phyloP scores from a whole-genome alignment of 2,329 filamentous ascomycete genomes.

The Ceratocystis variospora region DNA sequence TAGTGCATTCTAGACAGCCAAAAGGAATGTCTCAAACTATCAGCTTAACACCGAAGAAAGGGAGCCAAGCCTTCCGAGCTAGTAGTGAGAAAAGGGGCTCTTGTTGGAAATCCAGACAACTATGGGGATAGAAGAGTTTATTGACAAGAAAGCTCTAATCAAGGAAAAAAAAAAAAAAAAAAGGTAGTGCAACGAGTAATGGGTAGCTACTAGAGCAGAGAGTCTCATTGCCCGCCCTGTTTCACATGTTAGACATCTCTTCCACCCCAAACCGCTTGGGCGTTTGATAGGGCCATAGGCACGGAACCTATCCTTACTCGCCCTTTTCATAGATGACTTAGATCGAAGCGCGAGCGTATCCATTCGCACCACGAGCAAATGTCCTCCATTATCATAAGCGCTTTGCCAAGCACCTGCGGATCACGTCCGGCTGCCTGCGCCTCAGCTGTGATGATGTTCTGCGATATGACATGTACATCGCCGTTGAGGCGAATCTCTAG shows the following conservation, averaged over 20 bases:
- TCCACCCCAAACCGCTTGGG: too few species aligned
- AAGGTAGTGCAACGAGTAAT: too few species aligned
- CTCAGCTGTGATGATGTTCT: slow-evolving; percentile 36
- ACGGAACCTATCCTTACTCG: background rate
- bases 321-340: slow-evolving; percentile 5
- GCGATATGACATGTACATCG: slow-evolving; percentile 42
- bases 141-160: too few species aligned
- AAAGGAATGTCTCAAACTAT: background rate
- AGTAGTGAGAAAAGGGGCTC: background rate
- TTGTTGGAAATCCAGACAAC: too few species aligned
- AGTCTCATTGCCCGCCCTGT: too few species aligned
- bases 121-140: too few species aligned
- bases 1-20: background rate
- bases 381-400: slow-evolving; percentile 38
- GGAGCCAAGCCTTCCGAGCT: background rate
- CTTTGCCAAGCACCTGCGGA: slow-evolving; percentile 31
- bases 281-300: too few species aligned
- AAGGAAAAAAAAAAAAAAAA: too few species aligned
- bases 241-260: too few species aligned
- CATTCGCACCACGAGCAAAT: slow-evolving; percentile 41
- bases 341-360: slow-evolving; percentile 31
- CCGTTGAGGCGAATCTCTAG: slow-evolving; percentile 48
- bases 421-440: slow-evolving; percentile 14
- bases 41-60: background rate
- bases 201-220: too few species aligned